These are phyloP conservation scores for Metschnikowia peoriensis DNA, from an alignment of 805 yeast genomes.

Conservation along the genomic window DNA sequence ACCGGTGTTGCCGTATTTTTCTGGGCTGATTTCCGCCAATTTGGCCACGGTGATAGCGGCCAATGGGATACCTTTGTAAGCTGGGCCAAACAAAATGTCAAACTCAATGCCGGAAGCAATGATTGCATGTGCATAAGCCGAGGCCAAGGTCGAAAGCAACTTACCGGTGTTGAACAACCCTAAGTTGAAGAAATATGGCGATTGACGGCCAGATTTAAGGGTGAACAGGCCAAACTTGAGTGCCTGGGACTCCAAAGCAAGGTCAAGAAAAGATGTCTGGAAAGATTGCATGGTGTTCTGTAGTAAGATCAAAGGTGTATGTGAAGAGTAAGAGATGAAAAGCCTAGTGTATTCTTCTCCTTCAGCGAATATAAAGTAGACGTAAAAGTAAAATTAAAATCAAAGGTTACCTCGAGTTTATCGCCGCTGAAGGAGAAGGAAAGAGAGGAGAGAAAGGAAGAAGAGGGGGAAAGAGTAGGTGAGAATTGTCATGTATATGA, in stretches of 20 bases:
- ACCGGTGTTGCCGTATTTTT: constrained; percentile 66
- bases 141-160: constrained; percentile 74
- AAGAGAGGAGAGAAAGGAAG: constrained; percentile 4
- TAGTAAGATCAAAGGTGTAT: background rate
- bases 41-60: constrained; percentile 93
- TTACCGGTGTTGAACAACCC: constrained; percentile 83
- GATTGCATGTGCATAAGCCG: constrained; percentile 86
- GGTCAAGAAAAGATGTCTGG: constrained; percentile 69
- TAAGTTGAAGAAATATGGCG: constrained; percentile 89
- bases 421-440: constrained; percentile 14
- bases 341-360: background rate
- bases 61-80: constrained; percentile 95
- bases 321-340: background rate
- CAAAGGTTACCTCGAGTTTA: constrained; percentile 4
- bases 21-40: constrained; percentile 86
- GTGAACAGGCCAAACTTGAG: constrained; percentile 87
- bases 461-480: background rate
- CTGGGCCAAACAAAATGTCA: constrained; percentile 94
- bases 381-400: background rate
- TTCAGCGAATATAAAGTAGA: background rate
- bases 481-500: background rate
- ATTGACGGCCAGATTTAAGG: constrained; percentile 84
- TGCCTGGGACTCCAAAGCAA: constrained; percentile 79
- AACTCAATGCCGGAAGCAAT: constrained; percentile 78
- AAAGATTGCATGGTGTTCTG: constrained; percentile 38